Conservation (phyloP, 352 stramenopile species). For the Porosira glacialis region DNA sequence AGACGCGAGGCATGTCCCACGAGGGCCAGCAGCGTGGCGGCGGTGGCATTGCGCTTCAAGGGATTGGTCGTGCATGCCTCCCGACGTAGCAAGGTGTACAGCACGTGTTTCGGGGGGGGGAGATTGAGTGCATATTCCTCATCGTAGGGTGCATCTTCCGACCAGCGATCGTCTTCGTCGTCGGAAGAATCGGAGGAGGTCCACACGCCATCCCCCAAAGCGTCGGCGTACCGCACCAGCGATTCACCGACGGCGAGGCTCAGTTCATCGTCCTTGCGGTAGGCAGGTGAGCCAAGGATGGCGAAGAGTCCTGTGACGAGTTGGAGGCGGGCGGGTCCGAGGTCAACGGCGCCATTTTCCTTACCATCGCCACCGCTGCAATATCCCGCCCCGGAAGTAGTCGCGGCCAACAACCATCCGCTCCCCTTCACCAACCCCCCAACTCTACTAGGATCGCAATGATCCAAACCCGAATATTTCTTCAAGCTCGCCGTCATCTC, state of each 20-base stretch:
- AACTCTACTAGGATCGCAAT: constrained; percentile 52
- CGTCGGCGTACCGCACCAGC: constrained; percentile 62
- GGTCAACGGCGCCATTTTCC: constrained; percentile 13
- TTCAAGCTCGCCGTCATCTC: constrained; percentile 44
- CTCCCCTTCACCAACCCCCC: constrained; percentile 48
- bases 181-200: constrained; percentile 16
- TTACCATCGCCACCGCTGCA: constrained; percentile 8
- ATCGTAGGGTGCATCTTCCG: constrained; percentile 43
- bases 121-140: constrained; percentile 52
- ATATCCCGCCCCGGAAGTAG: constrained; percentile 39
- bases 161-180: no score
- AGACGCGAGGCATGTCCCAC: constrained; percentile 53
- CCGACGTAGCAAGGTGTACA: constrained; percentile 62
- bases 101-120: constrained; percentile 61
- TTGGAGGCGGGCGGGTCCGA: constrained; percentile 49
- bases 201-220: constrained; percentile 46
- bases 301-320: constrained; percentile 61
- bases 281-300: constrained; percentile 59
- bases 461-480: constrained; percentile 60
- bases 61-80: constrained; percentile 55
- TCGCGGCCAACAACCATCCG: constrained; percentile 52
- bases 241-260: constrained; percentile 66
- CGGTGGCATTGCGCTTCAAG: constrained; percentile 62
- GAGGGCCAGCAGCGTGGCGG: constrained; percentile 59
- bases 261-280: constrained; percentile 74